Evolutionary conservation across 331 rosid species (phyloP), one percentile per base, ranked within the genome.

Genomic region (Malus hybrid): DNA sequence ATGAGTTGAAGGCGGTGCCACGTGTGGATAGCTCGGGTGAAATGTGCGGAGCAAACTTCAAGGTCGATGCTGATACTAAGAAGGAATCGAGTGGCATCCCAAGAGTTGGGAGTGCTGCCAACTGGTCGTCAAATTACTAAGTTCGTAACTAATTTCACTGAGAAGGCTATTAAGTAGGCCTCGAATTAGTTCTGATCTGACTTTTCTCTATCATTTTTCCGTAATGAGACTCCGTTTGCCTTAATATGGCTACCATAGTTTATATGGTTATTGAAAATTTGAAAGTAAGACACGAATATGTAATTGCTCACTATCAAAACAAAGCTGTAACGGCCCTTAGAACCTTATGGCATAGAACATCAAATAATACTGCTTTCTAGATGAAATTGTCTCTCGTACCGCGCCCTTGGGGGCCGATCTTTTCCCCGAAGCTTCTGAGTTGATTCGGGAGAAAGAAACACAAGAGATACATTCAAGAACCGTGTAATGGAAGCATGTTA

Each of bases 61-160:
- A 86, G 73, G 99, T 95, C 74, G 97, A 95, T 75, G 88, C 81
- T 2, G 86, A 86, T 9, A 66, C 86, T 33, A 87, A 89, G 76
- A 95, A 93, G 87, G 99, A 92, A 79, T 14, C 75, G 27, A 64
- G 83, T 44, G 95, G 99, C 80, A 92, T 94, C 89, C 96, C 99
- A 1, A 86, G 99, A 81, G 97, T 94, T 59, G 99, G 97, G 76
- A 94, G 99, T 87, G 93, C 99, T 61, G 93, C 97, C 75, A 88
- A 94, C 85, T 94, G 99, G 99, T 87, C 97, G 8, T 11, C 88
- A 57, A 73, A 89, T 82, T 90, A 83, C 71, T 94, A 86, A 92
- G 80, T 78, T 75, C 78, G 32, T 75, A 14, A 65, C 69, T 14
- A 29, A 3, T 80, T 81, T 60, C 52, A 46, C 54, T 14, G 64